phyloP scores from a whole-genome alignment of 768 basidiomycete genomes.

The Pleurotus citrinopileatus region DNA sequence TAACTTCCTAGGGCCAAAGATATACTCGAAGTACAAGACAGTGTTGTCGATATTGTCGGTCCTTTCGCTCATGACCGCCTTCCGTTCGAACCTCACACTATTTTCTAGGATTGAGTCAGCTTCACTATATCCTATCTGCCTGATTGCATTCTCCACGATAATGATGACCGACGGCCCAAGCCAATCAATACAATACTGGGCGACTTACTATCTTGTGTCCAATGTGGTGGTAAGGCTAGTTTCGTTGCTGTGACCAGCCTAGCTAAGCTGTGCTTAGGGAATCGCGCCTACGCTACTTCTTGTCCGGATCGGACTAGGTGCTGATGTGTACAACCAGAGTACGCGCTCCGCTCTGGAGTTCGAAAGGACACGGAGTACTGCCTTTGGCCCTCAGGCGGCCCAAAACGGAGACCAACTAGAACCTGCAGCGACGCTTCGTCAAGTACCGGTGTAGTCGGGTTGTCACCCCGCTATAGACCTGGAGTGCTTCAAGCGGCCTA shows the following conservation, averaged over 20 bases:
- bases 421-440: neutral
- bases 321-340: neutral
- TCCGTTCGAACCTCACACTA: neutral
- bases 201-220: neutral
- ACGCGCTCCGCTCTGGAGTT: neutral
- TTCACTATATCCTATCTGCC: neutral
- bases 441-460: neutral
- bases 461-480: too few species aligned
- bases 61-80: neutral
- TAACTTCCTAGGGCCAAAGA: neutral
- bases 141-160: neutral
- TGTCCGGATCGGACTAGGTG: neutral
- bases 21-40: neutral
- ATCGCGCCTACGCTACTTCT: constrained; percentile 1
- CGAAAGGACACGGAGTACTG: neutral
- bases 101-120: neutral
- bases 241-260: neutral
- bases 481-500: too few species aligned
- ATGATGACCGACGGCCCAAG: neutral
- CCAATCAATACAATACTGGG: neutral
- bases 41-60: neutral
- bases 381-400: neutral
- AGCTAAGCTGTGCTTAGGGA: neutral
- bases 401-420: neutral
- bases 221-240: neutral